Evolutionary conservation across 768 basidiomycete genomes (phyloP).

Genomic region (Sistotremastrum niveocremeum): DNA sequence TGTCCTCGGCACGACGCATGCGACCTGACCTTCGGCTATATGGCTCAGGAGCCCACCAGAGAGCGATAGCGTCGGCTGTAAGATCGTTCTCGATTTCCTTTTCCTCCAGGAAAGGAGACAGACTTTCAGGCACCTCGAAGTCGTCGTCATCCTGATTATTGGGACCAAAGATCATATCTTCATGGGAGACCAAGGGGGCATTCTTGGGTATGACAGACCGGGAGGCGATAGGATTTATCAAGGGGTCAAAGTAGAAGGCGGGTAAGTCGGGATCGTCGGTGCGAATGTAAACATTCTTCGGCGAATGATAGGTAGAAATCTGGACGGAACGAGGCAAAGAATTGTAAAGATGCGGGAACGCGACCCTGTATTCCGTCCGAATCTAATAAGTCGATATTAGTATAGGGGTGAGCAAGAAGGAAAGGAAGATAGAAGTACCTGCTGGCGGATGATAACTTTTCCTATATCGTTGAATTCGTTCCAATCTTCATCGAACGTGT

Average conservation of each 20-base stretch:
- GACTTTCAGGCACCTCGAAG: conserved; percentile 67
- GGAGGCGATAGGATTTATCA: conserved; percentile 94
- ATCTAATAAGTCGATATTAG: conserved; percentile 24
- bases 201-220: conserved; percentile 81
- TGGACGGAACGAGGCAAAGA: conserved; percentile 91
- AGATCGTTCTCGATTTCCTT: conserved; percentile 76
- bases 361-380: conserved; percentile 97
- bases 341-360: conserved; percentile 98
- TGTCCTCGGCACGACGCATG: conserved; percentile 88
- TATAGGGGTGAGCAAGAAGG: no score
- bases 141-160: conserved; percentile 77
- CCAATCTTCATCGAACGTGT: conserved; percentile 97
- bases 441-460: conserved; percentile 98
- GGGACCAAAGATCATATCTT: conserved; percentile 84
- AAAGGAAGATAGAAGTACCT: conserved; percentile 16
- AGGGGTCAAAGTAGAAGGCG: conserved; percentile 97
- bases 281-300: conserved; percentile 97
- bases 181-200: conserved; percentile 69
- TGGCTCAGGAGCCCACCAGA: conserved; percentile 98
- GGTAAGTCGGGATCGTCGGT: conserved; percentile 99
- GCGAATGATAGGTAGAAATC: conserved; percentile 81
- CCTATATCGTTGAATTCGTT: conserved; percentile 99
- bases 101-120: conserved; percentile 70
- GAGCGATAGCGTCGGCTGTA: conserved; percentile 90
- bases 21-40: conserved; percentile 86